phyloP scores from a whole-genome alignment of 805 yeast genomes.

The Sugiyamaella chiloensis region DNA sequence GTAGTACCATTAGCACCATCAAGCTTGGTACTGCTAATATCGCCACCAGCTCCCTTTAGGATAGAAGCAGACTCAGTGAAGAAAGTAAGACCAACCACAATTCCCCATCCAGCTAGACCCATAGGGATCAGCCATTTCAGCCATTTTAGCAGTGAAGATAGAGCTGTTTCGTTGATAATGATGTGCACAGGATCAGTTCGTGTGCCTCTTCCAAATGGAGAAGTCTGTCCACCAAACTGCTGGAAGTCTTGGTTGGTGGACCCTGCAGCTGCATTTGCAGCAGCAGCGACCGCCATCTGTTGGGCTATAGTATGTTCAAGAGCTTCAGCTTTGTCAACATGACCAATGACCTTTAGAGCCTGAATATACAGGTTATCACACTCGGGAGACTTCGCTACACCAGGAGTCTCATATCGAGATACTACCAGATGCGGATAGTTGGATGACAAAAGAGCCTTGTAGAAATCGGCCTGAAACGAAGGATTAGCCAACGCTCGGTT shows the following conservation, averaged over 20 bases:
- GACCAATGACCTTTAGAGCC: conserved; percentile 77
- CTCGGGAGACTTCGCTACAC: conserved; percentile 79
- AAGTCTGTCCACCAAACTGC: neutral
- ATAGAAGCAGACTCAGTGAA: conserved; percentile 81
- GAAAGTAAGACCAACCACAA: conserved; percentile 72
- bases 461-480: conserved; percentile 75
- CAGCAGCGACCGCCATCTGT: conserved; percentile 19
- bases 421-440: conserved; percentile 95
- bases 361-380: conserved; percentile 76
- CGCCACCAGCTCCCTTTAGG: conserved; percentile 49
- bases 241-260: conserved; percentile 14
- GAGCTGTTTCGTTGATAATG: conserved; percentile 80
- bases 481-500: conserved; percentile 71
- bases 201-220: conserved; percentile 25
- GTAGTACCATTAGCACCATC: conserved; percentile 81
- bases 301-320: conserved; percentile 48
- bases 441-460: conserved; percentile 65
- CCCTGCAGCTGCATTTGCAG: conserved; percentile 2
- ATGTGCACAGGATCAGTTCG: conserved; percentile 84
- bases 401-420: conserved; percentile 90
- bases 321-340: conserved; percentile 71
- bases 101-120: conserved; percentile 75
- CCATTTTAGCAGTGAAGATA: conserved; percentile 79
- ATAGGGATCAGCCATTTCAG: conserved; percentile 82
- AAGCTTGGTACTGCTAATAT: conserved; percentile 49